Evolutionary conservation across 2,329 filamentous ascomycete genomes (phyloP), one percentile per base, ranked within the genome.

Genomic region (Coniosporium tulheliwenetii): DNA sequence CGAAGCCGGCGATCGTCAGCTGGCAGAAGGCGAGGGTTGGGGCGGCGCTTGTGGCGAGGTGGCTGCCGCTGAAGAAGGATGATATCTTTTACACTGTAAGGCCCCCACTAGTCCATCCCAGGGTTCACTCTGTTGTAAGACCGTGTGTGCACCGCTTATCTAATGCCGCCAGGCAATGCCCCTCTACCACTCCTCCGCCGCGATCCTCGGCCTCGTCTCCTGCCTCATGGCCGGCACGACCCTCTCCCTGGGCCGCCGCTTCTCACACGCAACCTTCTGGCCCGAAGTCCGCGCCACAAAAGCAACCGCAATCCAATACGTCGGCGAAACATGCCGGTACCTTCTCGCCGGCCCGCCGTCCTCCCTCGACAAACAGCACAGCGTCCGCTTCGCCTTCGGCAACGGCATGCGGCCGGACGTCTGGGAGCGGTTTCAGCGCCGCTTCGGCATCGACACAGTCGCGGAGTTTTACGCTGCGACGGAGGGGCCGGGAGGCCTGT

Each of bases 321-420:
- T 93, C 10, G 85, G 85, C 40, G 85, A 93, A 59, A 89, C 84
- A 0, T 80, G 85, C 47, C 79, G 85, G 5, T 93, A 93, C 56
- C 71, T 93, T 3, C 69, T 93, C 9, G 70, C 81, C 0, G 75
- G 77, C 0, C 73, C 70, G 3, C 63, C 80, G 2, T 66, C 74
- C 0, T 69, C 79, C 41, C 66, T 85, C 31, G 86, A 93, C 58
- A 73, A 70, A 49, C 72, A 77, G 47, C 81, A 93, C 63, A 70
- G 66, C 0, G 73, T 93, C n/a, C 75, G 77, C 5, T 51, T 79
- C 3, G 85, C 84, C 0, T 83, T 89, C 47, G 86, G 86, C 14
- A 94, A 94, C 53, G 86, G 86, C 2, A 66, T 93, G 14, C 73
- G 86, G 0, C 85, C 85, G 0, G 85, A 93, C 51, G 75, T 93